Percentiles rank a stretch among this genome's conserved stretches.
Conservation (phyloP, 2,329 filamentous ascomycete species). For the Claviceps sp. region DNA sequence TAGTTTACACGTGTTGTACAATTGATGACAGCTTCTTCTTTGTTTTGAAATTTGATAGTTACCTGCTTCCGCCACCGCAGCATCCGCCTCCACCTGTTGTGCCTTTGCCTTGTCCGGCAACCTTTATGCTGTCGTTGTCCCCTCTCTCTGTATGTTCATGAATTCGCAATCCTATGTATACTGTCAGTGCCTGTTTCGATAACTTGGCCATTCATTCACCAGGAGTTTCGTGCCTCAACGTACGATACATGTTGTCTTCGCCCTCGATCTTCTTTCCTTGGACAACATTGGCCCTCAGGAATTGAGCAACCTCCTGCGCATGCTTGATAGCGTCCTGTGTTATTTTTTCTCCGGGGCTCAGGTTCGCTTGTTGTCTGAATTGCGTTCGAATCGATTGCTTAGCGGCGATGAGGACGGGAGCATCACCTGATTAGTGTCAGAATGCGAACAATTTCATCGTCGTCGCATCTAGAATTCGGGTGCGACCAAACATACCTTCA, state of each 20-base stretch:
- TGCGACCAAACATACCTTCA: slow-evolving; percentile 41
- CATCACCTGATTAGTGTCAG: slow-evolving; percentile 46
- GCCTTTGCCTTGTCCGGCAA: slow-evolving; percentile 28
- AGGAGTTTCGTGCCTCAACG: slow-evolving; percentile 17
- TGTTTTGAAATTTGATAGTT: not conserved
- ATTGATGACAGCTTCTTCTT: not conserved
- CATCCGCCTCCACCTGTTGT: slow-evolving; percentile 20
- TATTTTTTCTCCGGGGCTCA: slow-evolving; percentile 45
- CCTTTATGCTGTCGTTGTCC: slow-evolving; percentile 83
- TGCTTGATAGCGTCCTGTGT: slow-evolving; percentile 55
- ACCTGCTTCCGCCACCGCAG: slow-evolving; percentile 9
- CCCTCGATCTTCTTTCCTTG: slow-evolving; percentile 52
- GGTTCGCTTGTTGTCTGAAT: slow-evolving; percentile 55
- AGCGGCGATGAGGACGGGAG: slow-evolving; percentile 54
- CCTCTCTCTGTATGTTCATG: slow-evolving; percentile 84
- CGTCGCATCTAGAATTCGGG: not conserved
- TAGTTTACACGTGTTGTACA: slow-evolving; percentile 11
- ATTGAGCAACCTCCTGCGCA: slow-evolving; percentile 68
- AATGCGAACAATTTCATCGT: not conserved
- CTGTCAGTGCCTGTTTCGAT: slow-evolving; percentile 3
- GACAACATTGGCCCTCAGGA: slow-evolving; percentile 74
- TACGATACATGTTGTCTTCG: slow-evolving; percentile 43
- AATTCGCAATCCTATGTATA: slow-evolving; percentile 59
- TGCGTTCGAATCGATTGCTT: slow-evolving; percentile 56
- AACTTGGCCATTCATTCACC: not conserved